A percentile compares a stretch with the other conserved stretches of the same genome.
Conservation (phyloP, 257 asterid genomes). For the Nyctanthes arbortristis region DNA sequence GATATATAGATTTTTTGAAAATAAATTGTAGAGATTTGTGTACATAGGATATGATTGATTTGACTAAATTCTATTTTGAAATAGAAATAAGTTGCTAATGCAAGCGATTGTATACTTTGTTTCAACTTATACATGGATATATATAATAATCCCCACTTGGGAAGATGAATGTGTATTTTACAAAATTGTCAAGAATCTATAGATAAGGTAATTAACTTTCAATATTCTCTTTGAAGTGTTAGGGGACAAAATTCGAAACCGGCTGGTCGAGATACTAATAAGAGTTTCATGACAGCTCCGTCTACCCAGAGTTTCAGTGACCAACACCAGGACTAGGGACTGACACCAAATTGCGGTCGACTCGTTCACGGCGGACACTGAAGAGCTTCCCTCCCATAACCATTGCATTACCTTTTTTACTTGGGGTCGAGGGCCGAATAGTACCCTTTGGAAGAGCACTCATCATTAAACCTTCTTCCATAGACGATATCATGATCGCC, state of each 20-base stretch:
- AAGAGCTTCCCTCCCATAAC: not conserved
- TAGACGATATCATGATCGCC: not conserved
- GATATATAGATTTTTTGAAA: no score
- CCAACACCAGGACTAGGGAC: conserved; percentile 27
- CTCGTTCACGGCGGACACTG: not conserved
- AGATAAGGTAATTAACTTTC: not conserved
- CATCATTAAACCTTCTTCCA: not conserved
- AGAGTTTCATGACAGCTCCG: not conserved
- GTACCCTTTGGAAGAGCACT: conserved; percentile 12
- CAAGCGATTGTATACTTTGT: not conserved
- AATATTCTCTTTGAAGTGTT: not conserved
- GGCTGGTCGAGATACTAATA: not conserved
- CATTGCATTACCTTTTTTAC: conserved; percentile 12
- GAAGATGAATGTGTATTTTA: not conserved
- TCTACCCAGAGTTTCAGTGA: conserved; percentile 3
- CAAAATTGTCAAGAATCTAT: not conserved
- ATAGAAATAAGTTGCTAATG: no score
- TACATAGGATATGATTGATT: no score
- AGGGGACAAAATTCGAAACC: not conserved
- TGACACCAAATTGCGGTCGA: conserved; percentile 22
- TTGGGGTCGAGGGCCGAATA: conserved; percentile 13
- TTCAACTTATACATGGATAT: not conserved
- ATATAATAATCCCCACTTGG: not conserved
- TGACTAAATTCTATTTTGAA: no score
- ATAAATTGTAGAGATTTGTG: no score